Conservation (phyloP, 2,329 filamentous ascomycete genomes). For the Didymella keratinophila region DNA sequence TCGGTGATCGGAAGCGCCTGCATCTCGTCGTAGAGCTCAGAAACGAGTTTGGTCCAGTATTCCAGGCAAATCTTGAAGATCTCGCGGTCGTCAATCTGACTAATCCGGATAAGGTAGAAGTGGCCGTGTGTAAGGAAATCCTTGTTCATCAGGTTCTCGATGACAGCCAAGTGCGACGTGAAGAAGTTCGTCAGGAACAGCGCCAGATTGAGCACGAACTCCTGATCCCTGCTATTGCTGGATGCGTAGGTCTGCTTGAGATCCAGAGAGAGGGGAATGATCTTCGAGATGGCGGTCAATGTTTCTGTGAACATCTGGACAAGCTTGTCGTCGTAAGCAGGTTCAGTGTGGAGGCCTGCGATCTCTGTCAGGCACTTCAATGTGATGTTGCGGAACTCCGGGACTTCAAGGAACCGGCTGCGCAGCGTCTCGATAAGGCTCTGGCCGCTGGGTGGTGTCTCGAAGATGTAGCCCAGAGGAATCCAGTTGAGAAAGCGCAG, state of each 20-base stretch:
- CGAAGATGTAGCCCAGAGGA: slow-evolving; percentile 96
- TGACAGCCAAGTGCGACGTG: slow-evolving; percentile 88
- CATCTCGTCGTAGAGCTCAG: slow-evolving; percentile 99
- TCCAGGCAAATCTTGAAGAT: slow-evolving; percentile 99
- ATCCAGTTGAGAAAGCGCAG: slow-evolving; percentile 99
- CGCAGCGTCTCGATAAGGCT: slow-evolving; percentile 90
- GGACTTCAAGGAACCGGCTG: slow-evolving; percentile 88
- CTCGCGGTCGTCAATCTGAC: slow-evolving; percentile 97
- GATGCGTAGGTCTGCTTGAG: slow-evolving; percentile 89
- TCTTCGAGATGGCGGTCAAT: slow-evolving; percentile 87
- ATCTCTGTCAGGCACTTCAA: slow-evolving; percentile 98
- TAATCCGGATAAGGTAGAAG: slow-evolving; percentile 97
- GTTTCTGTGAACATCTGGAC: slow-evolving; percentile 99
- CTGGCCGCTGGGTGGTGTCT: slow-evolving; percentile 71
- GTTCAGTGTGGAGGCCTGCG: slow-evolving; percentile 86
- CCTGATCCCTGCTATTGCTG: slow-evolving; percentile 92
- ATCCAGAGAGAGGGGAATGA: slow-evolving; percentile 89
- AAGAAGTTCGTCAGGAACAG: slow-evolving; percentile 98
- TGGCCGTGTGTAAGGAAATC: slow-evolving; percentile 96
- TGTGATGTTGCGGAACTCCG: slow-evolving; percentile 96
- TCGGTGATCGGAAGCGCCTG: slow-evolving; percentile 94
- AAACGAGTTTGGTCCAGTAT: slow-evolving; percentile 98
- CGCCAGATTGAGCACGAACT: slow-evolving; percentile 96
- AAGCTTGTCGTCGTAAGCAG: slow-evolving; percentile 91
- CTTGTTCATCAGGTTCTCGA: slow-evolving; percentile 93